Conservation (phyloP, 2,329 filamentous ascomycete species). For the Pyrenochaeta sp. region DNA sequence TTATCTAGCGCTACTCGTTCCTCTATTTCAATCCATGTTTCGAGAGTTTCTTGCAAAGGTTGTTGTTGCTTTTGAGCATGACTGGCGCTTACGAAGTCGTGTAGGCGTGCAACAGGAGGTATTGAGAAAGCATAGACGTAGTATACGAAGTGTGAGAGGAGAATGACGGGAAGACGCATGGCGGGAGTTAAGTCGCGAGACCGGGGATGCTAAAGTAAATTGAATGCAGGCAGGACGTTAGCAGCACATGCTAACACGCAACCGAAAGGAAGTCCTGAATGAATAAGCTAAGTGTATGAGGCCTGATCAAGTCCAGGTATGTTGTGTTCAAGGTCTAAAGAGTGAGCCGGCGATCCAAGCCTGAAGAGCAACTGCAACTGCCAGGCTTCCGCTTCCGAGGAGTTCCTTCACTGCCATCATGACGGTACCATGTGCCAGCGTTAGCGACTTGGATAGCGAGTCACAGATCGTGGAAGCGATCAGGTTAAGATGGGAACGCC, state of each 20-base stretch:
- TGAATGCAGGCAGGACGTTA: not conserved
- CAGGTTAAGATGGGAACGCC: not conserved
- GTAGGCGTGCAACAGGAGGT: constrained; percentile 28
- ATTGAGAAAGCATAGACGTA: constrained; percentile 42
- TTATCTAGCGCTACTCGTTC: constrained; percentile 47
- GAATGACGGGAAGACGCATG: constrained; percentile 14
- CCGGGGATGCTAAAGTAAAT: not conserved
- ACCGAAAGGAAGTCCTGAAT: not conserved
- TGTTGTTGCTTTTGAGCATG: constrained; percentile 32
- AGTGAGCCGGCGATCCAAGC: constrained; percentile 9
- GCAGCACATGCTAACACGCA: not conserved
- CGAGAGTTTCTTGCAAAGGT: constrained; percentile 39
- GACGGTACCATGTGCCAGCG: constrained; percentile 12
- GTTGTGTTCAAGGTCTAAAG: not conserved
- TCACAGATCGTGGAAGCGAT: constrained; percentile 11
- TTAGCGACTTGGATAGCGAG: constrained; percentile 8
- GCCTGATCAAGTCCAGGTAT: not conserved
- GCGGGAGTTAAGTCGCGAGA: not conserved
- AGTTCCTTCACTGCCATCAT: constrained; percentile 1
- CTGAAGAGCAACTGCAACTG: constrained; percentile 1
- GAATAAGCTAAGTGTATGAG: not conserved
- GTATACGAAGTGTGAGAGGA: constrained; percentile 15
- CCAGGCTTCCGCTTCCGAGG: constrained; percentile 6
- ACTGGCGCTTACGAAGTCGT: constrained; percentile 25
- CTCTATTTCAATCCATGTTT: constrained; percentile 49